A percentile compares a stretch with the other conserved stretches of the same genome.
Evolutionary conservation across 1,139 yeast species (phyloP).

Genomic region (Candida sp.): DNA sequence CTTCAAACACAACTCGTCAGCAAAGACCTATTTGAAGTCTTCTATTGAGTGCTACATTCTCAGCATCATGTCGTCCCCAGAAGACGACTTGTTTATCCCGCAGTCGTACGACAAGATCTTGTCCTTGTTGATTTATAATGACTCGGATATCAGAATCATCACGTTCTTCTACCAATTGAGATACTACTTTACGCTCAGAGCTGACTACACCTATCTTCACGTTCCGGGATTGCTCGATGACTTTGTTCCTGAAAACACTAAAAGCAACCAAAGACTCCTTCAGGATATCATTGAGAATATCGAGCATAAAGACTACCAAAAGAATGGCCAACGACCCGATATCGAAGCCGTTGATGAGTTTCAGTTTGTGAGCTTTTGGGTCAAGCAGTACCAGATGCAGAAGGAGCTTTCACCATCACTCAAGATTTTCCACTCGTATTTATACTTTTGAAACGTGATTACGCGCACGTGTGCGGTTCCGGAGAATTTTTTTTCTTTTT

Average conservation of each 20-base stretch:
- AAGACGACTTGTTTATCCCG: conserved; percentile 13
- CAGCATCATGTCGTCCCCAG: conserved; percentile 7
- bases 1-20: no score
- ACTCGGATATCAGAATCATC: conserved; percentile 3
- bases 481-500: no score
- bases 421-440: neutral
- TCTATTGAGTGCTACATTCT: conserved; percentile 7
- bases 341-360: neutral
- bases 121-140: conserved; percentile 2
- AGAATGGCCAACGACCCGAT: no score
- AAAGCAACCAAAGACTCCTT: no score
- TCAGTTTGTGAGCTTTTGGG: conserved; percentile 9
- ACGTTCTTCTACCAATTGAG: conserved; percentile 12
- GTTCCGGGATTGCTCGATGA: conserved; percentile 10
- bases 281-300: no score
- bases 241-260: conserved; percentile 1
- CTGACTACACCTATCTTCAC: conserved; percentile 13
- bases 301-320: no score
- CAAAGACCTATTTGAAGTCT: conserved; percentile 4
- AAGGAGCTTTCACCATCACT: neutral
- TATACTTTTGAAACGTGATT: no score
- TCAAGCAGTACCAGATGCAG: conserved; percentile 5
- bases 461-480: no score
- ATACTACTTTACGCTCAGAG: conserved; percentile 9
- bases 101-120: conserved; percentile 13